Evolutionary conservation across 768 basidiomycete species (phyloP), one percentile per base, ranked within the genome.

Genomic region (Pulveroboletus sp.): DNA sequence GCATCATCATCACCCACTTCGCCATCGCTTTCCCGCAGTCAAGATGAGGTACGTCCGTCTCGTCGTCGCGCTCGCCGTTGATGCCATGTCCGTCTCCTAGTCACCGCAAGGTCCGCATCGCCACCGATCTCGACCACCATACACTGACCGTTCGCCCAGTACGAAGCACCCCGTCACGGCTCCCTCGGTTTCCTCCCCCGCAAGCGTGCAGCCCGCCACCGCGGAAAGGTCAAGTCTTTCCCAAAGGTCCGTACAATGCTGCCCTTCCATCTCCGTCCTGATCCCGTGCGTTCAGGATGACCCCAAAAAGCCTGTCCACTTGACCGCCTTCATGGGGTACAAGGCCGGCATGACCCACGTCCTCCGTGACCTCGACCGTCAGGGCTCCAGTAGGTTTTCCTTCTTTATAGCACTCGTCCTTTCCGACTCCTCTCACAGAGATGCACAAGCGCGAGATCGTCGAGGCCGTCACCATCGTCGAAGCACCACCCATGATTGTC

Each of bases 401-500:
- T 1, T 22, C 27, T 31, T 29, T 8, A 29, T 7, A 10, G 0
- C 20, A 6, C 16, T 9, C 37, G 27, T 24, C 16, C 11, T 9
- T 22, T 24, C 43, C 50, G 13, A 63, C n/a, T 17, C 29, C 20
- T 16, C 29, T 30, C 47, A 6, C 71, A 97, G 94, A 99, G 79
- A 96, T 98, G 93, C 96, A 99, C 88, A 99, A 97, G 79, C 88
- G 91, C 69, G 96, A 99, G 73, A 86, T 99, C 54, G 96, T 99
- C 55, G 96, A 99, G 80, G 93, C 94, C 38, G 95, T 94, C 61
- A 87, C 92, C 55, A 74, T 99, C 70, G 73, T 99, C 65, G 96
- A 99, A 76, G 95, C 94, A 19, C 96, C 96, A 26, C 95, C 96
- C 45, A 80, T 99, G 78, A 85, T 98, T 51, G 82, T 95, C 57